Evolutionary conservation across 1,284 basidiomycete genomes (phyloP), one percentile per base, ranked within the genome.

Genomic region (Meira nashicola): DNA sequence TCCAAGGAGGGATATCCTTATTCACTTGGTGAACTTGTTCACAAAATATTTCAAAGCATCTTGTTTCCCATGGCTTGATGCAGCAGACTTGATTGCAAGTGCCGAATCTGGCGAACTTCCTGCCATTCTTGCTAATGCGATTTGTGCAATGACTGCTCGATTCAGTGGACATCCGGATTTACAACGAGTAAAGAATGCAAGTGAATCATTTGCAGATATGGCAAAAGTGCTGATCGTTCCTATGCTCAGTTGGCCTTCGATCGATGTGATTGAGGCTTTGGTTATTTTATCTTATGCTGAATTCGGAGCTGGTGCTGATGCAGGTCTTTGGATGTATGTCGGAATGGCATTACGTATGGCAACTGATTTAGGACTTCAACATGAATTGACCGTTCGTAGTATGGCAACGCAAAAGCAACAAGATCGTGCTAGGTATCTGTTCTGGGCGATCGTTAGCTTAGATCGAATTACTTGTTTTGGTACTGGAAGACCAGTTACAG

Each of bases 401-500:
- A 68, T 70, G 37, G 57, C 68, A 10, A 70, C 59, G 57, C 59
- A 62, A 21, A 62, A 60, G 58, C 65, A 71, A 21, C 67, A 65
- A 46, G 67, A 68, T 38, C 70, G 64, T 44, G 68, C 68, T 7
- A 54, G 70, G 5, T 54, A 65, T 39, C 56, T 70, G 15, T 70
- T 72, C 57, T 72, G 70, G 70, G 64, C 65, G 10, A 65, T 70
- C 28, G 64, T 70, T 21, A 61, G 62, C 1, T 58, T 72, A 23
- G 70, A 72, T 47, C 70, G 68, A n/a, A 70, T 72, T 51, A 72
- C 68, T 33, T 66, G 66, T 2, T 72, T 72, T 39, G 70, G 70
- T 23, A 72, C 70, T 0, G 70, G 70, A 11, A 58, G 70, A 10
- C 70, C 70, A 0, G 68, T 72, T 23, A 66, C 67, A 19, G 66